These are phyloP conservation scores for Zasmidium cellare DNA, from an alignment of 2,329 filamentous ascomycete genomes.

Conservation along the genomic window DNA sequence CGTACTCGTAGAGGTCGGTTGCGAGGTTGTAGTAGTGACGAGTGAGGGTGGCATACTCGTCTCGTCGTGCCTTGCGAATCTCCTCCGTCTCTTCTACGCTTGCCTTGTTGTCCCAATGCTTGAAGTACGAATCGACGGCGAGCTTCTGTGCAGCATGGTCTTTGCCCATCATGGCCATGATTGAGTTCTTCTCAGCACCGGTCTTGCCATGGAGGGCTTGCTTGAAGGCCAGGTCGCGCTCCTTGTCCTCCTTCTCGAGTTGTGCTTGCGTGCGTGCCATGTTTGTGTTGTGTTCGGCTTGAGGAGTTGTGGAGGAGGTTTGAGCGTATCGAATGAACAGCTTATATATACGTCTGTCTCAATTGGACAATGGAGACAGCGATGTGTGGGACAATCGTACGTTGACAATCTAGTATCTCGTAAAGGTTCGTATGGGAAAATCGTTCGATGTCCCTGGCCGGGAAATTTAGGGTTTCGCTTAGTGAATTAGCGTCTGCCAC, in stretches of 20 bases:
- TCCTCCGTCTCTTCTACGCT: constrained; percentile 79
- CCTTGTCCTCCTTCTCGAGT: constrained; percentile 44
- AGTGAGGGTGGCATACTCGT: constrained; percentile 90
- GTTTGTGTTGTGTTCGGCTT: constrained; percentile 56
- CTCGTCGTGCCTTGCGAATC: constrained; percentile 71
- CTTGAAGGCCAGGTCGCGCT: constrained; percentile 72
- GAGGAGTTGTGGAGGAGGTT: neutral
- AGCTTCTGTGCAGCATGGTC: constrained; percentile 74
- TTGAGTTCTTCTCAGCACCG: constrained; percentile 75
- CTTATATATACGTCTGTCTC: neutral
- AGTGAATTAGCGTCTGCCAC: no score
- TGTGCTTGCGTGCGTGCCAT: constrained; percentile 23
- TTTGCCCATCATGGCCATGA: constrained; percentile 84
- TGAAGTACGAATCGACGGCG: constrained; percentile 89
- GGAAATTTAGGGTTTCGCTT: no score
- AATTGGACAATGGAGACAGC: neutral
- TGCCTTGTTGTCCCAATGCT: constrained; percentile 89
- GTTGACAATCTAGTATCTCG: no score
- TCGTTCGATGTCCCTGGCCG: no score
- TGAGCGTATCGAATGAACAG: neutral
- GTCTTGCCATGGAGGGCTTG: constrained; percentile 73
- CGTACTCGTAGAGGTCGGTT: constrained; percentile 65
- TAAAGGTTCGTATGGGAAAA: no score
- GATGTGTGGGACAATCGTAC: no score
- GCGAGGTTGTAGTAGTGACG: constrained; percentile 66